Percentiles rank a stretch among this genome's conserved stretches.
These are phyloP conservation scores for Citrus unshiu DNA, from an alignment of 345 rosid species.

Conservation along the genomic window DNA sequence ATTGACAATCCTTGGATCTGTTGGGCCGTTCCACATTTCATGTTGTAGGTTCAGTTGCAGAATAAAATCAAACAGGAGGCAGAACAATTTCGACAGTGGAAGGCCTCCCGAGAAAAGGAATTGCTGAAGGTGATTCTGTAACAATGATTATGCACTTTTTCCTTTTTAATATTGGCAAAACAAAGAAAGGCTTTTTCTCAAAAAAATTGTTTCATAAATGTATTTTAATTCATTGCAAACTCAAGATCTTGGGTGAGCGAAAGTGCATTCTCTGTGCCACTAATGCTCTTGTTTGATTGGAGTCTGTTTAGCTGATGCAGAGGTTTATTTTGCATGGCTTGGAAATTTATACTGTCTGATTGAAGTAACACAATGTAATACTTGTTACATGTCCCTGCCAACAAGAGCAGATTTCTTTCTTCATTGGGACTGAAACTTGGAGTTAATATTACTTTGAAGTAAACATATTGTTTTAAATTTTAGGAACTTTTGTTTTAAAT, in stretches of 20 bases:
- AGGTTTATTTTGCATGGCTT: neutral
- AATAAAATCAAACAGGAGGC: constrained; percentile 79
- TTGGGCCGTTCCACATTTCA: constrained; percentile 5
- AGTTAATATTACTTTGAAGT: neutral
- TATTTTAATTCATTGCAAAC: neutral
- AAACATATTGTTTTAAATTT: neutral
- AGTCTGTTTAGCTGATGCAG: neutral
- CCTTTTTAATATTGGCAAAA: neutral
- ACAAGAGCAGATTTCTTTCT: neutral
- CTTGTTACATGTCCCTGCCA: neutral
- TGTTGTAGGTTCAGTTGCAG: constrained; percentile 69
- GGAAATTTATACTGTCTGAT: neutral
- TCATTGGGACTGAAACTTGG: neutral
- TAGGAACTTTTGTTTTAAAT: neutral
- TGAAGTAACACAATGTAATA: neutral
- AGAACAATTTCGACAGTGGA: constrained; percentile 86
- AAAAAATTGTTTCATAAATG: neutral
- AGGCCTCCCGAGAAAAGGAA: constrained; percentile 75
- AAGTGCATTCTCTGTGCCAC: neutral
- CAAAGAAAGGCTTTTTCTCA: neutral
- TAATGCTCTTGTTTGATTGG: neutral
- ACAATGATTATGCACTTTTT: neutral
- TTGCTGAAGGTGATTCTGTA: constrained; percentile 52
- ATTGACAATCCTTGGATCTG: constrained; percentile 1
- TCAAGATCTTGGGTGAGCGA: neutral